Conservation (phyloP, 305 asterid species). For the Fraxinus paxiana region DNA sequence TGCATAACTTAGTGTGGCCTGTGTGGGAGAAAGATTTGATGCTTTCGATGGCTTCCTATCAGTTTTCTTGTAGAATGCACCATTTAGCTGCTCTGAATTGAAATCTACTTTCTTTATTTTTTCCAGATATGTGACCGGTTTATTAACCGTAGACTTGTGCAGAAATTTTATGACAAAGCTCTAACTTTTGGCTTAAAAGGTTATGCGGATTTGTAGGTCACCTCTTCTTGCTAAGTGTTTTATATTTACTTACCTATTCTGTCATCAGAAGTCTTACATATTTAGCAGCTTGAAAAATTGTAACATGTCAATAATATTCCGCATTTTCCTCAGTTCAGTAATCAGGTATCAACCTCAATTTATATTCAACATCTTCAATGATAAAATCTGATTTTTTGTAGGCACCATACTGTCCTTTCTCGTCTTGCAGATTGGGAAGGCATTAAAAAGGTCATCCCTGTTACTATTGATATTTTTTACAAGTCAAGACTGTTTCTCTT, state of each 20-base stretch:
- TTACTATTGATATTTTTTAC: not conserved
- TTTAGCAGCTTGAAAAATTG: not conserved
- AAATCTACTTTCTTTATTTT: constrained; percentile 8
- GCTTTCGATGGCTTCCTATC: not conserved
- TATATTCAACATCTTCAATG: not conserved
- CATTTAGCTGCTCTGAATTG: constrained; percentile 25
- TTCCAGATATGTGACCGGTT: constrained; percentile 77
- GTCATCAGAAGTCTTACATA: not conserved
- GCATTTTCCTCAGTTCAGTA: not conserved
- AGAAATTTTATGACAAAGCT: constrained; percentile 65
- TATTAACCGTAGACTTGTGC: constrained; percentile 62
- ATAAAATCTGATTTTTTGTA: constrained; percentile 29
- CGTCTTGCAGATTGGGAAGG: constrained; percentile 96
- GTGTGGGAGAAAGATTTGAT: not conserved
- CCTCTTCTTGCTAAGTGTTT: constrained; percentile 8
- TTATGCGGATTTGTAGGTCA: constrained; percentile 64
- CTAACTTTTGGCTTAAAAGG: constrained; percentile 65
- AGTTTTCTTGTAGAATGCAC: not conserved
- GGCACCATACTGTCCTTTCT: constrained; percentile 75
- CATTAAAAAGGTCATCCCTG: constrained; percentile 58
- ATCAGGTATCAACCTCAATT: constrained; percentile 11
- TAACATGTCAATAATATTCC: not conserved
- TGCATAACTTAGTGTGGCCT: not conserved
- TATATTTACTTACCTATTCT: constrained; percentile 4
- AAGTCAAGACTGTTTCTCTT: not conserved